phyloP scores from a whole-genome alignment of 305 asterid species.

The Solanum hybrid region DNA sequence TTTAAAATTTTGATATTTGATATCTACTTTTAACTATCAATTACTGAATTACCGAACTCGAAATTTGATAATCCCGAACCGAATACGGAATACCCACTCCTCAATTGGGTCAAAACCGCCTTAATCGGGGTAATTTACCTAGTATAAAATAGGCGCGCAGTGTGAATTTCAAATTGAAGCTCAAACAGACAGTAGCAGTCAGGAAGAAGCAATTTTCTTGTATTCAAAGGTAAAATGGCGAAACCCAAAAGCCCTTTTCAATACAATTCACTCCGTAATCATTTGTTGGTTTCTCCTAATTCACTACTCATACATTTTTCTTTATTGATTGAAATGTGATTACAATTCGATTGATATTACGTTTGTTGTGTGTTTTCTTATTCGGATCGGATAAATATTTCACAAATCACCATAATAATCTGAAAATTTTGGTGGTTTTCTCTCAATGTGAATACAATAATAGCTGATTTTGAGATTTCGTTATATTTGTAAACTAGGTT shows the following conservation, averaged over 20 bases:
- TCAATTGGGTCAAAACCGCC: neutral
- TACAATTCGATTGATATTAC: neutral
- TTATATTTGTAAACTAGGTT: neutral
- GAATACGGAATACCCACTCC: neutral
- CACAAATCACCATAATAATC: neutral
- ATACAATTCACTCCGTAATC: neutral
- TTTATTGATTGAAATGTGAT: neutral
- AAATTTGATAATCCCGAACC: neutral
- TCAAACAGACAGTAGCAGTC: neutral
- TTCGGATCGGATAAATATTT: neutral
- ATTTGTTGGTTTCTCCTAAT: neutral
- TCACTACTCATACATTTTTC: neutral
- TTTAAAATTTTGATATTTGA: no score
- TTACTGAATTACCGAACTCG: no score
- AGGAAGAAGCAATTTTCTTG: neutral
- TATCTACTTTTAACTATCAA: neutral
- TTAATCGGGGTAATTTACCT: neutral
- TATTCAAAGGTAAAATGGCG: neutral
- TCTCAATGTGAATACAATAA: neutral
- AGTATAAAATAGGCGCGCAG: neutral
- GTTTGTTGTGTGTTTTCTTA: neutral
- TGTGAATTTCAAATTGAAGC: neutral
- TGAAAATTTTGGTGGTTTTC: neutral
- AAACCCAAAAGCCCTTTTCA: neutral
- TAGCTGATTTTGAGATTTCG: neutral